A percentile compares a stretch with the other conserved stretches of the same genome.
phyloP scores from a whole-genome alignment of 352 stramenopile species.

The Globisporangium megalacanthum region DNA sequence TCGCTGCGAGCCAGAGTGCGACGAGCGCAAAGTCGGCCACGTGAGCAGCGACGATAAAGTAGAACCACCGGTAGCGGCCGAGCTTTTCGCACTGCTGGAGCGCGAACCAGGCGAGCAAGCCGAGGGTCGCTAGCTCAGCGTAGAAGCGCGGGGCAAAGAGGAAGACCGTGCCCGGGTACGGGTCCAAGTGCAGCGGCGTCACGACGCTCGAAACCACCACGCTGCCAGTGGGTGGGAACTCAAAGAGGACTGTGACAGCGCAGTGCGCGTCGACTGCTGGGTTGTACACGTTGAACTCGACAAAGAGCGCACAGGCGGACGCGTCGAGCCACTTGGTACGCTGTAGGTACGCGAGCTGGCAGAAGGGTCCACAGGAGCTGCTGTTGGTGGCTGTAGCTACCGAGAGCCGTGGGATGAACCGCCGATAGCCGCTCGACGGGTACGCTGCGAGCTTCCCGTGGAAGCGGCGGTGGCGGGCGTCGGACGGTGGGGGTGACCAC shows the following conservation, averaged over 20 bases:
- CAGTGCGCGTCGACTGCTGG: constrained; percentile 39
- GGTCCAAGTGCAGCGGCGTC: constrained; percentile 40
- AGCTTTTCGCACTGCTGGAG: constrained; percentile 47
- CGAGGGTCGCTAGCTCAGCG: constrained; percentile 37
- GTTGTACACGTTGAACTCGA: constrained; percentile 70
- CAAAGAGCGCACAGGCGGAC: constrained; percentile 38
- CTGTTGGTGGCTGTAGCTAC: constrained; percentile 1
- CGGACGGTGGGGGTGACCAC: constrained; percentile 14
- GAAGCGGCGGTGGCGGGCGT: constrained; percentile 10
- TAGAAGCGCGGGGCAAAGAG: constrained; percentile 41
- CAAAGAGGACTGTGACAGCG: constrained; percentile 44
- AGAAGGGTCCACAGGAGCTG: constrained; percentile 24
- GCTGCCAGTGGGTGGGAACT: constrained; percentile 38
- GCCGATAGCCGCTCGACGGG: constrained; percentile 15
- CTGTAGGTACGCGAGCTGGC: constrained; percentile 29
- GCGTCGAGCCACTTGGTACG: constrained; percentile 46
- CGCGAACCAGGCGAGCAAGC: constrained; percentile 36
- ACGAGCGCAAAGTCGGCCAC: constrained; percentile 48
- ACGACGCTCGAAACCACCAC: constrained; percentile 25
- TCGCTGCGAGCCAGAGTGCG: constrained; percentile 29
- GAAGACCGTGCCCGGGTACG: constrained; percentile 37
- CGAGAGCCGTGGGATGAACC: constrained; percentile 19
- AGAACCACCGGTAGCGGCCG: constrained; percentile 50
- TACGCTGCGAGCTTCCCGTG: constrained; percentile 33
- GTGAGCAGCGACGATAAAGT: constrained; percentile 51